phyloP scores from a whole-genome alignment of 2,329 filamentous ascomycete species.

The Xylariaceae sp. region DNA sequence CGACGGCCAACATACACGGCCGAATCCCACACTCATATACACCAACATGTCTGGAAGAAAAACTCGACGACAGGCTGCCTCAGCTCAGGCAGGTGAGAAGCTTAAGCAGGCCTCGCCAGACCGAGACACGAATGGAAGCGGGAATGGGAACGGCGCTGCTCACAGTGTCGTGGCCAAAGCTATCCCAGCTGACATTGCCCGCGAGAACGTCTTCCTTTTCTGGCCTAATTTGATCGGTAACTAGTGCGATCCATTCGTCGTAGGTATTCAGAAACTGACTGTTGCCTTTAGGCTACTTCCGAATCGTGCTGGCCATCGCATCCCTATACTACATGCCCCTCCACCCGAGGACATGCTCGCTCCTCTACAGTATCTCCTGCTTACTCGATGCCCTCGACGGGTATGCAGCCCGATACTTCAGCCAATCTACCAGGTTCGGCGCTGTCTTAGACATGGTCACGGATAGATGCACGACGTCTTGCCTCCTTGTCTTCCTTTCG shows the following conservation, averaged over 20 bases:
- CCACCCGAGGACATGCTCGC: conserved; percentile 90
- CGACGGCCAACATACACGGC: not conserved
- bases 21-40: not conserved
- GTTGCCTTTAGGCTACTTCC: conserved; percentile 60
- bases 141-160: conserved; percentile 11
- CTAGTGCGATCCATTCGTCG: conserved; percentile 19
- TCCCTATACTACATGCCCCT: conserved; percentile 99
- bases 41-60: conserved; percentile 25
- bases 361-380: conserved; percentile 90
- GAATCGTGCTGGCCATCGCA: conserved; percentile 77
- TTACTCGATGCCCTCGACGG: conserved; percentile 94
- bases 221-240: conserved; percentile 77
- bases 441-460: conserved; percentile 99
- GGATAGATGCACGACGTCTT: conserved; percentile 93
- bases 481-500: conserved; percentile 88
- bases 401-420: conserved; percentile 80
- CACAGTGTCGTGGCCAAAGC: conserved; percentile 28
- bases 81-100: conserved; percentile 23
- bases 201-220: conserved; percentile 79
- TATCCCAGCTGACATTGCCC: conserved; percentile 34
- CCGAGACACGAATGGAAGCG: conserved; percentile 43
- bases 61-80: conserved; percentile 28
- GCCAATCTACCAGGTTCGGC: conserved; percentile 93
- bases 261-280: conserved; percentile 5
- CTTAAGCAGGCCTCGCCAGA: conserved; percentile 14